These are phyloP conservation scores for Yamadazyma ubonensis DNA, from an alignment of 805 yeast genomes.

Conservation along the genomic window DNA sequence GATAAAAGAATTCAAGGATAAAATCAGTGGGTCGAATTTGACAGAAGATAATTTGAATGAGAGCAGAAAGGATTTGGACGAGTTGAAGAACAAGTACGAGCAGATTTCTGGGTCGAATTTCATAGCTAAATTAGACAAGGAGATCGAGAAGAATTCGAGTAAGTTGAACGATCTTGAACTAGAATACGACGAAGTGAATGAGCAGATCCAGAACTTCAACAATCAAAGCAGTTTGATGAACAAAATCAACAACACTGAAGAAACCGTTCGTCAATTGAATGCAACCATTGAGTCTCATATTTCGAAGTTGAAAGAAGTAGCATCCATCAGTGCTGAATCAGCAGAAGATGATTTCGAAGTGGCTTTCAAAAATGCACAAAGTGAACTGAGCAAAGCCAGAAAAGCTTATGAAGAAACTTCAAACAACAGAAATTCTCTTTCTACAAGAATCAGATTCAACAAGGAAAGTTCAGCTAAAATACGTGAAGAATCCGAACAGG, in stretches of 20 bases:
- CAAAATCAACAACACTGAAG: conserved; percentile 16
- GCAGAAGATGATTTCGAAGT: too few relatives aligned
- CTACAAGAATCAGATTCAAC: conserved; percentile 5
- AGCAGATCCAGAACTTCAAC: conserved; percentile 11
- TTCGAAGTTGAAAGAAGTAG: not conserved
- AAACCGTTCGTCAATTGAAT: conserved; percentile 11
- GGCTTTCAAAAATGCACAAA: conserved; percentile 4
- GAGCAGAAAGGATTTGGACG: conserved; percentile 43
- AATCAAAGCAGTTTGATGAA: conserved; percentile 12
- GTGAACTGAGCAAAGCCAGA: not conserved
- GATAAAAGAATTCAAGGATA: conserved; percentile 8
- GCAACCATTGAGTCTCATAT: not conserved
- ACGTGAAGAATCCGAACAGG: not conserved
- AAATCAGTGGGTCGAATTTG: conserved; percentile 36
- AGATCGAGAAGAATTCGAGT: conserved; percentile 12
- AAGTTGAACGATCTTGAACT: conserved; percentile 26
- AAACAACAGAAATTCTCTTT: conserved; percentile 3
- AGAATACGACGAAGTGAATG: conserved; percentile 11
- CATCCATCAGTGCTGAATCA: not conserved
- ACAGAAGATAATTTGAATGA: conserved; percentile 41
- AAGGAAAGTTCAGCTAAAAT: not conserved
- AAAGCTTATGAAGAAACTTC: conserved; percentile 1
- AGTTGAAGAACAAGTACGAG: conserved; percentile 35
- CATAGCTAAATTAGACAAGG: conserved; percentile 5
- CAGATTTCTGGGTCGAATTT: conserved; percentile 9